Evolutionary conservation across 352 stramenopile species (phyloP).

Genomic region (Phytophthora nicotianae): DNA sequence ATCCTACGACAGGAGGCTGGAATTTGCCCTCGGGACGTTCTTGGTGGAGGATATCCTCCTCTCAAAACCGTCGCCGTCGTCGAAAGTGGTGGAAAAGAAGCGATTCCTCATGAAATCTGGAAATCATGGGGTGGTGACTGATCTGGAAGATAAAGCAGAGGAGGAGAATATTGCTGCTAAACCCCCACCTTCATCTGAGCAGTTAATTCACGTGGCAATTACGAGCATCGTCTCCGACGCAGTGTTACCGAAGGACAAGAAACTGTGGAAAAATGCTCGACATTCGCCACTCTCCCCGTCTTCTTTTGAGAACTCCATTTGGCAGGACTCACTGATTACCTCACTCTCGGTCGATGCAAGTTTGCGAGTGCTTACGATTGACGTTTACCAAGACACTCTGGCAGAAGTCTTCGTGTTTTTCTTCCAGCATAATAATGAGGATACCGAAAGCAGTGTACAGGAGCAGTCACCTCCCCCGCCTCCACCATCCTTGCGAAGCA

Average conservation of each 20-base stretch:
- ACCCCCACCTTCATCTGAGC: slow-evolving; percentile 37
- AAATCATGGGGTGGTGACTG: slow-evolving; percentile 37
- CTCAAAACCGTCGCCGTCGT: slow-evolving; percentile 22
- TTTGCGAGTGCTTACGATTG: slow-evolving; percentile 72
- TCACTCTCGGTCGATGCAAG: slow-evolving; percentile 71
- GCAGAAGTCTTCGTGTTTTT: slow-evolving; percentile 83
- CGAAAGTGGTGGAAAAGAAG: slow-evolving; percentile 41
- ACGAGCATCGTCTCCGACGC: slow-evolving; percentile 72
- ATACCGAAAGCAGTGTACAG: slow-evolving; percentile 9
- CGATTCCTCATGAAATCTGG: slow-evolving; percentile 72
- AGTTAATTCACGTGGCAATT: slow-evolving; percentile 75
- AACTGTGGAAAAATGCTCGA: slow-evolving; percentile 50
- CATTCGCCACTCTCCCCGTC: slow-evolving; percentile 41
- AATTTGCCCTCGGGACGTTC: slow-evolving; percentile 78
- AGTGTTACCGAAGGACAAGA: slow-evolving; percentile 60
- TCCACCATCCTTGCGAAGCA: slow-evolving; percentile 31
- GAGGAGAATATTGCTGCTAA: slow-evolving; percentile 10
- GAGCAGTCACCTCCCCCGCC: slow-evolving; percentile 20
- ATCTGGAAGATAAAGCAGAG: slow-evolving; percentile 23
- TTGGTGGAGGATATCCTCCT: slow-evolving; percentile 77
- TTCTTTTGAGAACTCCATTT: slow-evolving; percentile 53
- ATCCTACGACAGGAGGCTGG: slow-evolving; percentile 68
- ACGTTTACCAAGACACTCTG: slow-evolving; percentile 81
- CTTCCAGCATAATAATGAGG: slow-evolving; percentile 48
- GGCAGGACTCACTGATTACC: slow-evolving; percentile 77